Percentiles rank a stretch among this genome's conserved stretches.
These are phyloP conservation scores for Peronosclerospora sorghi DNA, from an alignment of 352 stramenopile genomes.

Conservation along the genomic window DNA sequence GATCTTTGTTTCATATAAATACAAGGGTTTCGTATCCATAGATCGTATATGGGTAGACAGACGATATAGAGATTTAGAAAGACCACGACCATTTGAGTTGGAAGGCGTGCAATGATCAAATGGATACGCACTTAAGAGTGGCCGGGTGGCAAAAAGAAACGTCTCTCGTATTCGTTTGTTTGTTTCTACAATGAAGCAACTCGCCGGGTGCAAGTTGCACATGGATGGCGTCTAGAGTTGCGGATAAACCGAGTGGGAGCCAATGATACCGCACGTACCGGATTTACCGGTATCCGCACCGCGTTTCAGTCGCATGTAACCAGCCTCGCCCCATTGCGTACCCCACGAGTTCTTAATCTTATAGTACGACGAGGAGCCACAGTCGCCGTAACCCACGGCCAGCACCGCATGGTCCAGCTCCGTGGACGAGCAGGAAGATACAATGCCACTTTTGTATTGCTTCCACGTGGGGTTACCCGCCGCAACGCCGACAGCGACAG, in stretches of 20 bases:
- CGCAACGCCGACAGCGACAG: slow-evolving; percentile 91
- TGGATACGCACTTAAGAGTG: too few species aligned
- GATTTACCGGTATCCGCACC: slow-evolving; percentile 29
- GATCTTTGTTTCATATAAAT: too few species aligned
- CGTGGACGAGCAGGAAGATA: slow-evolving; percentile 65
- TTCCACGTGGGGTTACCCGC: slow-evolving; percentile 93
- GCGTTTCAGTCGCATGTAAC: slow-evolving; percentile 90
- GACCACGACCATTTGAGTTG: too few species aligned
- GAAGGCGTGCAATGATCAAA: too few species aligned
- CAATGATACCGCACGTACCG: slow-evolving; percentile 46
- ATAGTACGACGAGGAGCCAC: slow-evolving; percentile 52
- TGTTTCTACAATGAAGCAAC: too few species aligned
- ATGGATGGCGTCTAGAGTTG: slow-evolving; percentile 22
- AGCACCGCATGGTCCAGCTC: slow-evolving; percentile 96
- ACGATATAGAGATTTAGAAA: too few species aligned
- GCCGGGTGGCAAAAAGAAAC: too few species aligned
- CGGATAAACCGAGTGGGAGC: slow-evolving; percentile 48
- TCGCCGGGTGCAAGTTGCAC: too few species aligned
- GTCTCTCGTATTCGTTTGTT: too few species aligned
- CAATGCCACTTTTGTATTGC: slow-evolving; percentile 93
- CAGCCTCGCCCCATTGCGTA: slow-evolving; percentile 84
- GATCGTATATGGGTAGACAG: too few species aligned
- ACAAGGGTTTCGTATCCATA: too few species aligned
- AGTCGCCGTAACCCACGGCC: slow-evolving; percentile 88
- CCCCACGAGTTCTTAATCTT: slow-evolving; percentile 99